Conservation (phyloP, 208 protist genomes). For the Trypanosoma theileri region DNA sequence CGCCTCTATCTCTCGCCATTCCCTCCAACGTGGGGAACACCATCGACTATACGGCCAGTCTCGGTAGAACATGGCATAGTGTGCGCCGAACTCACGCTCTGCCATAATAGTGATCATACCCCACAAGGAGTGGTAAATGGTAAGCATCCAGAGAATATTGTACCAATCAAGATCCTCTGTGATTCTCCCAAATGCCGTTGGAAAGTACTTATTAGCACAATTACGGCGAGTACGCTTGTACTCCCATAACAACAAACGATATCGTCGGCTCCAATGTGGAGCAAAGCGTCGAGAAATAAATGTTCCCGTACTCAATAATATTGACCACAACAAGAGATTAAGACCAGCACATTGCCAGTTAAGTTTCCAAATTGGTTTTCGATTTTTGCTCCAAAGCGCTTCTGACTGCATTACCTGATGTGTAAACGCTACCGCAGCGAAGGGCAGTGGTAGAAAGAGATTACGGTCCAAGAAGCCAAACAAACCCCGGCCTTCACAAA, state of each 20-base stretch:
- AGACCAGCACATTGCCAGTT: slow-evolving; percentile 65
- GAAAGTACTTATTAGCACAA: slow-evolving; percentile 65
- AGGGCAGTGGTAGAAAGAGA: slow-evolving; percentile 59
- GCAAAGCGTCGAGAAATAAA: slow-evolving; percentile 44
- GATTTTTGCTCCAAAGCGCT: slow-evolving; percentile 83
- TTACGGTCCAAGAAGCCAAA: slow-evolving; percentile 66
- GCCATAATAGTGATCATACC: slow-evolving; percentile 63
- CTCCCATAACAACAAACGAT: slow-evolving; percentile 79
- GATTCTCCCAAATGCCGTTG: slow-evolving; percentile 61
- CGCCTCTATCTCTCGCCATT: slow-evolving; percentile 83
- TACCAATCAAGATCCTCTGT: slow-evolving; percentile 83
- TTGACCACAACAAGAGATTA: slow-evolving; percentile 58
- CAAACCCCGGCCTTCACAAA: slow-evolving; percentile 52
- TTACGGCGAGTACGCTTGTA: slow-evolving; percentile 60
- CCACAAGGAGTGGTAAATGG: slow-evolving; percentile 77
- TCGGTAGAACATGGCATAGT: slow-evolving; percentile 82
- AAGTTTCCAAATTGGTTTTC: slow-evolving; percentile 64
- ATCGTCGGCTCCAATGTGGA: slow-evolving; percentile 45
- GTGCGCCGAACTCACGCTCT: slow-evolving; percentile 65
- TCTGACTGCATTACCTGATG: slow-evolving; percentile 82
- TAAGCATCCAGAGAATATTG: slow-evolving; percentile 67
- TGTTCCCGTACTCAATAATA: slow-evolving; percentile 35
- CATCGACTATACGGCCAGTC: slow-evolving; percentile 63
- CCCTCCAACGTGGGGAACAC: slow-evolving; percentile 85
- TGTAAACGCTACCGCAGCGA: slow-evolving; percentile 74